phyloP scores from a whole-genome alignment of 2,329 filamentous ascomycete genomes.

The Dothistroma pini region DNA sequence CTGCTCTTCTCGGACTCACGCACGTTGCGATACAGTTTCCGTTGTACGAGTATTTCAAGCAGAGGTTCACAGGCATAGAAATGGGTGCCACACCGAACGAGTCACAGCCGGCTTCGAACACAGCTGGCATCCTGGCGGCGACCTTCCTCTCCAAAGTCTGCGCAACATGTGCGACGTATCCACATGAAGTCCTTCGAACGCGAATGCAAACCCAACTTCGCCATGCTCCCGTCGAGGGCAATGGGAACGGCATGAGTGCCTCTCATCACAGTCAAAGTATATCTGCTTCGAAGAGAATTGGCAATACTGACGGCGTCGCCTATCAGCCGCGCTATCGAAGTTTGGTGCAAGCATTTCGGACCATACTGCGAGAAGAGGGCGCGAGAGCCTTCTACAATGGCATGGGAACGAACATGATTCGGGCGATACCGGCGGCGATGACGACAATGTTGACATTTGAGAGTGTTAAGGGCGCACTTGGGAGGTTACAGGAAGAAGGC shows the following conservation, averaged over 20 bases:
- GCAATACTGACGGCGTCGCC: conserved; percentile 54
- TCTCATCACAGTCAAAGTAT: conserved; percentile 33
- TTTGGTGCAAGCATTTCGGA: conserved; percentile 74
- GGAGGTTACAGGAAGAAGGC: conserved; percentile 54
- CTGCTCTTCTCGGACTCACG: conserved; percentile 83
- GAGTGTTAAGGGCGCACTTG: conserved; percentile 58
- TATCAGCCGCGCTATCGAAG: conserved; percentile 64
- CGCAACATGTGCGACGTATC: conserved; percentile 92
- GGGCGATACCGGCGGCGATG: conserved; percentile 89
- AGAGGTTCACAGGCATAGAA: conserved; percentile 79
- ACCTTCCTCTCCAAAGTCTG: conserved; percentile 93
- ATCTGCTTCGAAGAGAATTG: conserved; percentile 34
- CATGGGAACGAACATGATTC: conserved; percentile 96
- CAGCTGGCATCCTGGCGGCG: conserved; percentile 78
- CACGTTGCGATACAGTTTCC: conserved; percentile 98
- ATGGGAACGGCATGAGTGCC: conserved; percentile 50
- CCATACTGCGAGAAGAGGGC: conserved; percentile 84
- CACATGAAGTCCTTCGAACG: conserved; percentile 93
- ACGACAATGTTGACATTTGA: conserved; percentile 98
- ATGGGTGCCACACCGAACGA: conserved; percentile 68
- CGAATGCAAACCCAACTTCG: conserved; percentile 89
- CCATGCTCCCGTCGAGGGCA: conserved; percentile 46
- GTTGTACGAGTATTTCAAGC: conserved; percentile 90
- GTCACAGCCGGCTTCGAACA: conserved; percentile 57
- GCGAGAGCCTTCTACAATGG: conserved; percentile 97